Conservation (phyloP, 257 asterid genomes). For the Fraxinus excelsior region DNA sequence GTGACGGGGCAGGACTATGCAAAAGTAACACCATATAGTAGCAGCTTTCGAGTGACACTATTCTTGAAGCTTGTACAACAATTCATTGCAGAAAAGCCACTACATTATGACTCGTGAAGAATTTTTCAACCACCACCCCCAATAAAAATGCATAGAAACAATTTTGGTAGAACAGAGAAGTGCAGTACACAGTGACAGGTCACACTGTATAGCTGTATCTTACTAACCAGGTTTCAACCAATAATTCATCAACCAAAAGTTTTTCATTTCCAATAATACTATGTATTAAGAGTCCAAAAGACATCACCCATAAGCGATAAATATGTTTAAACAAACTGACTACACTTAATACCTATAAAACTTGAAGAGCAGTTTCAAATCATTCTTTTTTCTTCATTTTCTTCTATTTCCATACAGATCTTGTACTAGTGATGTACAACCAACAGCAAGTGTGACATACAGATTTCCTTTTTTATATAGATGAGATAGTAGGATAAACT, state of each 20-base stretch:
- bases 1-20: not conserved
- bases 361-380: not conserved
- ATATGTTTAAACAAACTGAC: not conserved
- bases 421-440: not conserved
- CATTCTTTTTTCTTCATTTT: not conserved
- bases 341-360: not conserved
- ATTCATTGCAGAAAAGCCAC: not conserved
- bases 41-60: not conserved
- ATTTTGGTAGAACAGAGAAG: not conserved
- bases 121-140: constrained; percentile 1
- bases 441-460: not conserved
- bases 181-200: not conserved
- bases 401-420: not conserved
- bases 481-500: not conserved
- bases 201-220: not conserved
- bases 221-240: not conserved
- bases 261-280: not conserved
- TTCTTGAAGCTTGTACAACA: not conserved
- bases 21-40: not conserved
- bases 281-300: not conserved
- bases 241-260: not conserved
- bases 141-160: not conserved
- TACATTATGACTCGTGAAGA: not conserved
- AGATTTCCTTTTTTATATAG: not conserved
- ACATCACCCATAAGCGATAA: not conserved